These are phyloP conservation scores for Monosporozyma unispora DNA, from an alignment of 805 yeast genomes.

Conservation along the genomic window DNA sequence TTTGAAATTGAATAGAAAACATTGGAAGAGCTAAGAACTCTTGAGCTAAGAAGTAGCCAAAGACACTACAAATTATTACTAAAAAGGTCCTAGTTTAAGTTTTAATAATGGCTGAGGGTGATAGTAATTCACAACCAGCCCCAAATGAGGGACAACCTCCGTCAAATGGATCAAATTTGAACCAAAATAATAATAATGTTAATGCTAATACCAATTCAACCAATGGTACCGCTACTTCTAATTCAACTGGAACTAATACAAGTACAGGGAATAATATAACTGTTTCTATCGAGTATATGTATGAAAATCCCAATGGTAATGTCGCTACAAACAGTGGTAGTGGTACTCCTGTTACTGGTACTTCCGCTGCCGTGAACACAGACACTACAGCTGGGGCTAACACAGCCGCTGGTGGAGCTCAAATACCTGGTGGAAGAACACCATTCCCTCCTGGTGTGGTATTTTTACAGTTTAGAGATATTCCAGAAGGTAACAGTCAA, in stretches of 20 bases:
- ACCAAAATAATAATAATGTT: neutral
- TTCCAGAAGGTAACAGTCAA: conserved; percentile 50
- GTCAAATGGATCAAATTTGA: neutral
- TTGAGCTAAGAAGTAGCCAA: neutral
- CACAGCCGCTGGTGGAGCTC: neutral
- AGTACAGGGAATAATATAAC: neutral
- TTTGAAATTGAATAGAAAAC: neutral
- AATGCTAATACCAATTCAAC: conserved; percentile 35
- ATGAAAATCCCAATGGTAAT: conserved; percentile 4
- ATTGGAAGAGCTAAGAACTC: neutral
- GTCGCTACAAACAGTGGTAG: conserved; percentile 10
- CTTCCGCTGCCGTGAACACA: neutral
- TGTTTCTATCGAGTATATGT: conserved; percentile 2
- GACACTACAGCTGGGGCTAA: neutral
- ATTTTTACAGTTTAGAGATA: conserved; percentile 59
- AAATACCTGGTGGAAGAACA: neutral
- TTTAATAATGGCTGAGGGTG: neutral
- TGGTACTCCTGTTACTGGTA: neutral
- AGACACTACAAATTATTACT: neutral
- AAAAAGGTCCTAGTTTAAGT: conserved; percentile 15
- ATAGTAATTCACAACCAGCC: neutral
- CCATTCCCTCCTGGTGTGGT: conserved; percentile 38
- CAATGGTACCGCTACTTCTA: neutral
- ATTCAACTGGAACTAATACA: neutral
- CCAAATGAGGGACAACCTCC: conserved; percentile 17